Percentiles rank a stretch among this genome's conserved stretches.
These are phyloP conservation scores for Mycena crocata DNA, from an alignment of 768 basidiomycete species.

Conservation along the genomic window DNA sequence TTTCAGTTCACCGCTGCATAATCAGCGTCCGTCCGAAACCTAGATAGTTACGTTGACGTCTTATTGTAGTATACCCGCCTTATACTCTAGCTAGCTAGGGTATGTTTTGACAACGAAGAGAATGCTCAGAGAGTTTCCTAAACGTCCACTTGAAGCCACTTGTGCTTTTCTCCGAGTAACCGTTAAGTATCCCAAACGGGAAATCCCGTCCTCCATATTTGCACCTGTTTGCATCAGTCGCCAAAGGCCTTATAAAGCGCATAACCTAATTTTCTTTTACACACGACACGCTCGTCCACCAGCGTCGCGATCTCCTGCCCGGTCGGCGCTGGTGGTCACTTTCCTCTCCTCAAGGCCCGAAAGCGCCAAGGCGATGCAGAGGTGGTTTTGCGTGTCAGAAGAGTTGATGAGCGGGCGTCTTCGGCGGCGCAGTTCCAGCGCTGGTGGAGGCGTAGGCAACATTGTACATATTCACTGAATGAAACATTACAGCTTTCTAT, in stretches of 20 bases:
- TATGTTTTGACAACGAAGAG: background rate
- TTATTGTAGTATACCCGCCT: background rate
- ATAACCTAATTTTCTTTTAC: background rate
- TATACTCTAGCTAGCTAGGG: background rate
- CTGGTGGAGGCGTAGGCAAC: slow-evolving; percentile 17
- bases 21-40: background rate
- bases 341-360: slow-evolving; percentile 37
- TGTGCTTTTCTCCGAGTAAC: no score
- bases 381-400: slow-evolving; percentile 37
- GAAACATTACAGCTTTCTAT: no score
- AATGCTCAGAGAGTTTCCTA: no score
- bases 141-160: no score
- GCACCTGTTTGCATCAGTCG: background rate
- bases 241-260: background rate
- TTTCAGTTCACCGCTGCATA: background rate
- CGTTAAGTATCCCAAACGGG: no score
- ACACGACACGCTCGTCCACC: slow-evolving; percentile 42
- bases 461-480: slow-evolving; percentile 19
- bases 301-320: slow-evolving; percentile 54
- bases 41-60: background rate
- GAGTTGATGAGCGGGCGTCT: slow-evolving; percentile 12
- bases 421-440: background rate
- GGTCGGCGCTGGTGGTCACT: slow-evolving; percentile 49
- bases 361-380: slow-evolving; percentile 36
- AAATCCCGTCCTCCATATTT: no score